Evolutionary conservation across 1,284 basidiomycete species (phyloP), one percentile per base, ranked within the genome.

Genomic region (Microbotryum lychnidis-dioicae): DNA sequence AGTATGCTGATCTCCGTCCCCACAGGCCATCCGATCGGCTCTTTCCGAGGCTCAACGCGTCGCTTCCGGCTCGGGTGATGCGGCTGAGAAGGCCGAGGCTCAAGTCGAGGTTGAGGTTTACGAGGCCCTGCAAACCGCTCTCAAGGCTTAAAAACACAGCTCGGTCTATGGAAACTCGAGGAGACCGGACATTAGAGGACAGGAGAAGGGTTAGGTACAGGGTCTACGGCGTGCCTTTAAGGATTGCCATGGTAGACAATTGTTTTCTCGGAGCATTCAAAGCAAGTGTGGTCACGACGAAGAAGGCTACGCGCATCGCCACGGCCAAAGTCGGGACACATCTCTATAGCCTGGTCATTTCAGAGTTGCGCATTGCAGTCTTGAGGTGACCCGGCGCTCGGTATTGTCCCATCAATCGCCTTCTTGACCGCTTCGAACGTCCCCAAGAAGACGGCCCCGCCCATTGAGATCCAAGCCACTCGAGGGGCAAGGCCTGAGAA

Each of bases 91-190:
- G 82, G 81, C 87, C 65, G 65, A 94, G 79, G 94, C 93, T 55
- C 84, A 87, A 72, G 86, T 97, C 76, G 94, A 97, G 79, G 87
- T 89, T 55, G 91, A 96, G 75, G 93, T 98, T 68, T 97, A 91
- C 76, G 92, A 97, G 79, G 85, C 91, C 56, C 80, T 98, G 69
- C 92, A 97, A 77, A 82, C 89, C 70, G 91, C 93, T 65, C 76
- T 93, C 58, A 71, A 72, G 69, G 62, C 67, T 37, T 69, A 61
- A 68, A 14, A 31, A 2, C 6, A 42, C 37, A 42, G 16, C 37
- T 42, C 37, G 37, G 37, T 42, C 37, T 42, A 42, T 18, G 37
- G 16, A 16, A 42, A 42, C 37, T 42, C 37, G 37, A 42, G 16
- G 37, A 12, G 37, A 42, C 9, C 37, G 16, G 37, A 16, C 12